Conservation (phyloP, 345 rosid species). For the Brassica incana region DNA sequence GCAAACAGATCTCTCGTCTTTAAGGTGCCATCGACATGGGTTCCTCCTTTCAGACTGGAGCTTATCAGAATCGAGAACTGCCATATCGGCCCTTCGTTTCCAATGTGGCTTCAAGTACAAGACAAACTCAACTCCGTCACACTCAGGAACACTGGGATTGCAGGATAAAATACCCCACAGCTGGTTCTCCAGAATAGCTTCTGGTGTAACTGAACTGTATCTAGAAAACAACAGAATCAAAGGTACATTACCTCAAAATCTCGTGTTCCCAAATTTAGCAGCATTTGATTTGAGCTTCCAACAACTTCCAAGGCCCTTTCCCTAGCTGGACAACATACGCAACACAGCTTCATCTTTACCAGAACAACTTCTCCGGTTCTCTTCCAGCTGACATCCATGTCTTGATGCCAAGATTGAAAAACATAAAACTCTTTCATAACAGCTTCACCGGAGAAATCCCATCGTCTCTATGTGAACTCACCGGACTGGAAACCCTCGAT, state of each 20-base stretch:
- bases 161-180: slow-evolving; percentile 49
- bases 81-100: slow-evolving; percentile 54
- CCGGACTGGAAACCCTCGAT: slow-evolving; percentile 44
- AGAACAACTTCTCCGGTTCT: slow-evolving; percentile 53
- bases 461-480: slow-evolving; percentile 43
- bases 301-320: slow-evolving; percentile 50
- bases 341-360: slow-evolving; percentile 41
- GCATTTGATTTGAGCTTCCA: slow-evolving; percentile 47
- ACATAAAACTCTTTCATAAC: slow-evolving; percentile 44
- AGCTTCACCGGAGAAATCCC: slow-evolving; percentile 44
- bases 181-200: slow-evolving; percentile 43
- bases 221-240: slow-evolving; percentile 49
- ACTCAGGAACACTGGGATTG: slow-evolving; percentile 49
- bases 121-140: slow-evolving; percentile 41
- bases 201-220: slow-evolving; percentile 40
- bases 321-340: slow-evolving; percentile 55
- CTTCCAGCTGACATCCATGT: slow-evolving; percentile 41
- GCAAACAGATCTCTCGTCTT: slow-evolving; percentile 43
- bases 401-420: slow-evolving; percentile 49
- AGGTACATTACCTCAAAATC: slow-evolving; percentile 42
- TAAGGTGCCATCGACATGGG: slow-evolving; percentile 48
- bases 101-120: slow-evolving; percentile 63
- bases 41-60: slow-evolving; percentile 57
- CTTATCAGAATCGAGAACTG: slow-evolving; percentile 53
- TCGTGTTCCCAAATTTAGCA: slow-evolving; percentile 40